A percentile compares a stretch with the other conserved stretches of the same genome.
Evolutionary conservation across 208 protist species (phyloP).

Genomic region (Balamuthia mandrillaris): DNA sequence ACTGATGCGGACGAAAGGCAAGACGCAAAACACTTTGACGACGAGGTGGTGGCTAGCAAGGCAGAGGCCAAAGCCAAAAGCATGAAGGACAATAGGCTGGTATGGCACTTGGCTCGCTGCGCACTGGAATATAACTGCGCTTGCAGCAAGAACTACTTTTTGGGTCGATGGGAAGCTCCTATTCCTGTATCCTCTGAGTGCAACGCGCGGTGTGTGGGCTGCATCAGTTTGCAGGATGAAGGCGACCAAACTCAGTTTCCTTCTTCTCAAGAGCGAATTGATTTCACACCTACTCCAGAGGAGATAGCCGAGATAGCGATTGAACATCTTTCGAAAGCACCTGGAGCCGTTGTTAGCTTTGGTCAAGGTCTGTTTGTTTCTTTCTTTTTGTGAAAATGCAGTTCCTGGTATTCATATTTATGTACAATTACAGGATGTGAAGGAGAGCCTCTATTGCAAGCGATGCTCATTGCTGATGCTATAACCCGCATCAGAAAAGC

Average conservation of each 20-base stretch:
- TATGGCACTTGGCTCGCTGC: neutral
- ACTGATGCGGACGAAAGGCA: neutral
- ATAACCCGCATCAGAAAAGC: neutral
- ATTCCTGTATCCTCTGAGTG: neutral
- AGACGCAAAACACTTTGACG: neutral
- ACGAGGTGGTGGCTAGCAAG: neutral
- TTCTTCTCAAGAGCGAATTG: neutral
- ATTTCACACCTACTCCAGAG: neutral
- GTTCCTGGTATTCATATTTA: too few relatives aligned
- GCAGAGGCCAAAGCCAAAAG: neutral
- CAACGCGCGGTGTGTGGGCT: slow-evolving; percentile 2
- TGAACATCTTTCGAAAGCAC: neutral
- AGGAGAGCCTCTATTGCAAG: neutral
- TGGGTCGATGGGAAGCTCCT: neutral
- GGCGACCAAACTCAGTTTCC: neutral
- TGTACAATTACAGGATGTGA: neutral
- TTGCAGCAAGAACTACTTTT: neutral
- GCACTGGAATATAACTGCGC: neutral
- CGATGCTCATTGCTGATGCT: neutral
- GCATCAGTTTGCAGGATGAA: neutral
- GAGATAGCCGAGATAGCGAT: neutral
- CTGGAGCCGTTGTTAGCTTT: neutral
- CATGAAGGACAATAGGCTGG: neutral
- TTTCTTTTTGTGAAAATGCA: neutral
- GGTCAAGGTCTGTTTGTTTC: neutral